Percentiles rank a stretch among this genome's conserved stretches.
These are phyloP conservation scores for Plasmodium fragile DNA, from an alignment of 169 alveolate genomes.

Conservation along the genomic window DNA sequence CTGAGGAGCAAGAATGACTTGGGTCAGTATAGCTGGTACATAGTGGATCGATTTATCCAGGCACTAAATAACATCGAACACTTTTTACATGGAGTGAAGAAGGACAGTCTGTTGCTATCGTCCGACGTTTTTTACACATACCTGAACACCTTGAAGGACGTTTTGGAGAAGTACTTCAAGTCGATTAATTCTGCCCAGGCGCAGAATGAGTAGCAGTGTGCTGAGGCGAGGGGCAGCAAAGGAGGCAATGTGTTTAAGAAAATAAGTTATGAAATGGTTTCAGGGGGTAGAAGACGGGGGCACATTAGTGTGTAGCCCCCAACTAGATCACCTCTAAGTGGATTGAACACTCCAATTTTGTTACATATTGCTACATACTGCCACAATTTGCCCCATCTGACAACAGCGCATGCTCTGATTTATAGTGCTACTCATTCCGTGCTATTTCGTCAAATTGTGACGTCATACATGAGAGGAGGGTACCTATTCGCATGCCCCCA, in stretches of 20 bases:
- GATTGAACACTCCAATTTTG: not conserved
- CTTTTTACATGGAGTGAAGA: conserved; percentile 41
- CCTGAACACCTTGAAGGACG: conserved; percentile 25
- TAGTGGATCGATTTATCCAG: conserved; percentile 78
- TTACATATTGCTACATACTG: not conserved
- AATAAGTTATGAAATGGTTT: not conserved
- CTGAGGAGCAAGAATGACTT: conserved; percentile 82
- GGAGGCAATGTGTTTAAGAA: not conserved
- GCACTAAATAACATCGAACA: conserved; percentile 79
- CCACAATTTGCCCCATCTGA: not conserved
- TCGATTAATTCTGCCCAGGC: conserved; percentile 52
- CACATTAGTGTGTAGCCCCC: not conserved
- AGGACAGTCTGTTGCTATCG: conserved; percentile 32
- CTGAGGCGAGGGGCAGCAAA: not conserved
- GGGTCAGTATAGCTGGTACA: conserved; percentile 87
- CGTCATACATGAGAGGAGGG: not conserved
- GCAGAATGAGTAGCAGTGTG: not conserved
- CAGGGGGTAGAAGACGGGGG: not conserved
- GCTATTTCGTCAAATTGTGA: not conserved
- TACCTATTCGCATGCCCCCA: not conserved
- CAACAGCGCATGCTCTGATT: not conserved
- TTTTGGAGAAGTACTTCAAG: conserved; percentile 52
- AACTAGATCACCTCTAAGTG: not conserved
- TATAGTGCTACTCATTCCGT: not conserved
- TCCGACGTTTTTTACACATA: conserved; percentile 52